A percentile compares a stretch with the other conserved stretches of the same genome.
phyloP scores from a whole-genome alignment of 2,329 filamentous ascomycete genomes.

The Hyphodiscus sp. region DNA sequence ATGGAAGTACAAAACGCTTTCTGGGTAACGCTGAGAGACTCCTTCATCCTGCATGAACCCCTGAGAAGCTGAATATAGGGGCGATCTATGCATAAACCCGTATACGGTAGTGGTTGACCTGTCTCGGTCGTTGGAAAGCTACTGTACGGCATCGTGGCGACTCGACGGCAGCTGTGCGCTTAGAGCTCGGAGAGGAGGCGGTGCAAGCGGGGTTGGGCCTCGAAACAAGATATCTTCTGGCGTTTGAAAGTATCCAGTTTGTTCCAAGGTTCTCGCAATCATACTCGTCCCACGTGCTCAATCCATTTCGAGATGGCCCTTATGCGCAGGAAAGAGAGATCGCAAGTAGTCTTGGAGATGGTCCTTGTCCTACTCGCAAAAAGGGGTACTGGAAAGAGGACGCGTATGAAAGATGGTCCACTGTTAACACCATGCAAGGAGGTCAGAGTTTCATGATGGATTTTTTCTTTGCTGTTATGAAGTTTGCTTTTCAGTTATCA shows the following conservation, averaged over 20 bases:
- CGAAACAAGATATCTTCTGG: neutral
- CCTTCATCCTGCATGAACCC: conserved; percentile 6
- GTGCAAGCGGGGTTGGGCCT: conserved; percentile 6
- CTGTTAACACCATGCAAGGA: too few relatives aligned
- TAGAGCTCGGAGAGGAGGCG: conserved; percentile 10
- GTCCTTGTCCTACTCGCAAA: neutral
- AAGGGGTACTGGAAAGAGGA: neutral
- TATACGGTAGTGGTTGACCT: conserved; percentile 3
- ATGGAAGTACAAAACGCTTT: neutral
- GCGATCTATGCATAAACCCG: conserved; percentile 11
- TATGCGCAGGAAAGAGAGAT: neutral
- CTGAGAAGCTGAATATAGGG: conserved; percentile 13
- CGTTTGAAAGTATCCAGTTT: neutral
- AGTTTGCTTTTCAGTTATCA: too few relatives aligned
- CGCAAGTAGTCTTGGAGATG: neutral
- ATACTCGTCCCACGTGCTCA: neutral
- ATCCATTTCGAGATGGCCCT: neutral
- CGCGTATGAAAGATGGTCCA: neutral
- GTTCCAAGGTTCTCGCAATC: neutral
- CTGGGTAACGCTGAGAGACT: neutral
- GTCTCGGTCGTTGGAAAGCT: conserved; percentile 9
- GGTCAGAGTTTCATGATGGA: too few relatives aligned
- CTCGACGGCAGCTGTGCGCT: conserved; percentile 15
- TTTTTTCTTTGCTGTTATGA: too few relatives aligned
- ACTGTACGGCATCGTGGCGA: conserved; percentile 6